A percentile compares a stretch with the other conserved stretches of the same genome.
These are phyloP conservation scores for Prunus mongolica DNA, from an alignment of 306 rosid genomes.

Conservation along the genomic window DNA sequence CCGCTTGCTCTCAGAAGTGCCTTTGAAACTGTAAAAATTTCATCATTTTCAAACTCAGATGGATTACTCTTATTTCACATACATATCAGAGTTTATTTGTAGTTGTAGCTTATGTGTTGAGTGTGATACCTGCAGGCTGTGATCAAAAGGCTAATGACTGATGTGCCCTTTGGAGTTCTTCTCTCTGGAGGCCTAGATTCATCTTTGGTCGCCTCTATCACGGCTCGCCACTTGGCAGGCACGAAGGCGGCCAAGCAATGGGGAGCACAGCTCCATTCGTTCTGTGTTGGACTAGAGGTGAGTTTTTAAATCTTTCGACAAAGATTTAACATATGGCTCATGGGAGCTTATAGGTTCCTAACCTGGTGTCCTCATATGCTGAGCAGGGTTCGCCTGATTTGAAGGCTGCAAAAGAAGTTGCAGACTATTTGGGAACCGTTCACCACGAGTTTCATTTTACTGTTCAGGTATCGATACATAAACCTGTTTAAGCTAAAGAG, in stretches of 20 bases:
- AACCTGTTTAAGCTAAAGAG: neutral
- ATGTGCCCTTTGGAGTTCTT: constrained; percentile 95
- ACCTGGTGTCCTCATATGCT: neutral
- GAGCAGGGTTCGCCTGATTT: constrained; percentile 94
- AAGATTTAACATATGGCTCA: neutral
- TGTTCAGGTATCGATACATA: constrained; percentile 58
- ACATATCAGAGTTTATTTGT: neutral
- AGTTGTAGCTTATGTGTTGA: constrained; percentile 1
- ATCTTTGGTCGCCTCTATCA: constrained; percentile 89
- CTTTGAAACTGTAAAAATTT: constrained; percentile 61
- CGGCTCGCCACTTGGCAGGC: constrained; percentile 77
- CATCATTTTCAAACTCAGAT: neutral
- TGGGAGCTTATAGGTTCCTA: neutral
- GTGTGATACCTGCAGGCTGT: constrained; percentile 58
- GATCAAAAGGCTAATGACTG: constrained; percentile 91
- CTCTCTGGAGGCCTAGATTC: constrained; percentile 94
- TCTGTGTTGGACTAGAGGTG: constrained; percentile 94
- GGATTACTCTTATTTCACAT: neutral
- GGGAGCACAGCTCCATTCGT: constrained; percentile 91
- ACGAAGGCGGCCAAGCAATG: constrained; percentile 88
- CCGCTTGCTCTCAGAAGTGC: constrained; percentile 69
- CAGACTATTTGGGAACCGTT: constrained; percentile 81
- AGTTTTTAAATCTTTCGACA: neutral
- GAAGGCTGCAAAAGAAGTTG: constrained; percentile 95
- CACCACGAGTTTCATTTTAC: constrained; percentile 89